Base-by-base conservation (phyloP, 345 rosid genomes). In the Stellera chamaejasme region DNA sequence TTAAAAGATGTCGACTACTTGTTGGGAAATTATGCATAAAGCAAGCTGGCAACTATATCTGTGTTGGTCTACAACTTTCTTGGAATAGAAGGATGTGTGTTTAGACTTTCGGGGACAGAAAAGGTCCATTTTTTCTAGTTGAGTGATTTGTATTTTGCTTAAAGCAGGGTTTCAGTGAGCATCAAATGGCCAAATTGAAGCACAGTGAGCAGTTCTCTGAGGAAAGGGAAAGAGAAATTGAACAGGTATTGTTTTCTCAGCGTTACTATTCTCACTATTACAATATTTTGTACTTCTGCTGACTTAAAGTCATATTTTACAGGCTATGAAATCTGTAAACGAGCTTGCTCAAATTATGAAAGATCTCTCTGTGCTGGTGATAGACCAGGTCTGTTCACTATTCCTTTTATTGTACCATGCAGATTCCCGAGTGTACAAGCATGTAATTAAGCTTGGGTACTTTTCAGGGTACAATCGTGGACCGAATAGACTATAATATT, bases 311-410 rank as follows among this genome's bases (percentile, higher is more conserved):
- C 41, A 45, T 50, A n/a, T 47, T 14, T 59, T 62, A 13, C 69
- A 90, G 97, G 97, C 81, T 8, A 77, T 87, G 74, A 80, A 88
- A 42, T 87, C 97, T 0, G 97, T 90, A 69, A 82, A 81, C 65
- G 97, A 90, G 62, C 88, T 90, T 51, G 96, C 96, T 63, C 93
- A 90, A 72, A 82, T 90, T 52, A 87, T 90, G 97, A 90, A 90
- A 66, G 97, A 90, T 73, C 63, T 90, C 64, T 90, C 96, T 1
- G 82, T 79, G 55, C 90, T 90, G 66, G 97, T 87, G 63, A 90
- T 90, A 77, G 97, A 90, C 60, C 97, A 90, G 95, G 97, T 90
- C 54, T 61, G 61, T 19, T 32, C 15, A 25, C 55, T 15, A 50
- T 46, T 60, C 65, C 19, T 45, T 45, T 13, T 26, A 63, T 14